These are phyloP conservation scores for Hyphodiscus sp. DNA, from an alignment of 2,329 filamentous ascomycete species.

Conservation along the genomic window DNA sequence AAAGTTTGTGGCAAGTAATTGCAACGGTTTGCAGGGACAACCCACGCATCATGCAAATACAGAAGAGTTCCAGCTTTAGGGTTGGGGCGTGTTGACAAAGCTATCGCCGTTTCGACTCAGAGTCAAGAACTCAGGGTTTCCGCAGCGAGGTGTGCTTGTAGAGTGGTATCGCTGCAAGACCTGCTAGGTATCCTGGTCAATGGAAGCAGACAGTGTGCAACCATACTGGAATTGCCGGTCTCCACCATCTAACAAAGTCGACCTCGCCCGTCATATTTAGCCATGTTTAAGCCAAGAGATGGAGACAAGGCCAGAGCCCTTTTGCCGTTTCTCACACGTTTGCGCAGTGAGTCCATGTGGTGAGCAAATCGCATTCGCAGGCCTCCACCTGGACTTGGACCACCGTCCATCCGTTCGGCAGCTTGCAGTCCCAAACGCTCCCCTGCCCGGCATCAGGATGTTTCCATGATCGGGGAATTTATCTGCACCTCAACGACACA, in stretches of 20 bases:
- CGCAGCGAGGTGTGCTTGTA: neutral
- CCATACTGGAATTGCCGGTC: neutral
- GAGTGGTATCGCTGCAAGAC: neutral
- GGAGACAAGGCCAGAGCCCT: neutral
- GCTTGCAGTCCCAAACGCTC: conserved; percentile 17
- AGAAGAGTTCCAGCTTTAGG: neutral
- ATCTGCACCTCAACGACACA: conserved; percentile 2
- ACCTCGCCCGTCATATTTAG: neutral
- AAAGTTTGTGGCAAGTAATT: too few relatives aligned
- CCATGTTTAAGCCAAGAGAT: conserved; percentile 1
- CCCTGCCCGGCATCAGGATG: conserved; percentile 21
- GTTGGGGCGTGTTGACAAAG: neutral
- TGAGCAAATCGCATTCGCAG: conserved; percentile 21
- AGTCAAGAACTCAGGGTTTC: neutral
- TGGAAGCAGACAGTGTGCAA: neutral
- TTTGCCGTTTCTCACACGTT: neutral
- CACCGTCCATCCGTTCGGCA: conserved; percentile 11
- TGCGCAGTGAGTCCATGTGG: neutral
- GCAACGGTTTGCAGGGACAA: neutral
- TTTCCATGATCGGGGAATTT: conserved; percentile 23
- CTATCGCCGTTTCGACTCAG: too few relatives aligned
- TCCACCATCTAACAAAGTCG: neutral
- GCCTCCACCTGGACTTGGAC: conserved; percentile 11
- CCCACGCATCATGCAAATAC: neutral
- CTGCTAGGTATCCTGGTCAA: neutral